Conservation (phyloP, 1,284 basidiomycete species). For the Heterobasidion annosum region DNA sequence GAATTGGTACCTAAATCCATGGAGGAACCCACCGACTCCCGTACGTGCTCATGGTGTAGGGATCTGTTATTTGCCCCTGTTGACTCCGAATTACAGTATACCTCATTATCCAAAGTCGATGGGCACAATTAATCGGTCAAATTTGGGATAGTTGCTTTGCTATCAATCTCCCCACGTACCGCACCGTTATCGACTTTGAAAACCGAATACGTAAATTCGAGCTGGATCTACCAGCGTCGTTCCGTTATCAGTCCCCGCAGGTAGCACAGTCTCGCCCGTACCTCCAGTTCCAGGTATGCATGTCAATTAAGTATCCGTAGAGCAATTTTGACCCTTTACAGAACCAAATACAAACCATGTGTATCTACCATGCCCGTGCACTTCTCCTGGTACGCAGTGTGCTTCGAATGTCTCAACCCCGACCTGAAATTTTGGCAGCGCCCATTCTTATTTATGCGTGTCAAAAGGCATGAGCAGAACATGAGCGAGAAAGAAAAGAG, state of each 20-base stretch:
- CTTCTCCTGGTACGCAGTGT: constrained; percentile 6
- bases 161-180: constrained; percentile 14
- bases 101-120: constrained; percentile 9
- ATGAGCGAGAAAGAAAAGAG: constrained; percentile 8
- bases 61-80: neutral
- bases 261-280: constrained; percentile 11
- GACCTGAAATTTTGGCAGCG: constrained; percentile 8
- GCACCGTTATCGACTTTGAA: constrained; percentile 12
- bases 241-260: constrained; percentile 12
- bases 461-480: constrained; percentile 4
- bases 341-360: constrained; percentile 10
- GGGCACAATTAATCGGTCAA: constrained; percentile 8
- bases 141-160: constrained; percentile 16
- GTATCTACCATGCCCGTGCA: constrained; percentile 5
- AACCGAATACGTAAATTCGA: constrained; percentile 13
- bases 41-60: constrained; percentile 5
- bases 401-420: neutral
- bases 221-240: constrained; percentile 10
- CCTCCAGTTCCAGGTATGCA: constrained; percentile 13
- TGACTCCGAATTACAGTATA: constrained; percentile 4
- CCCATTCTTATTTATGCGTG: constrained; percentile 15
- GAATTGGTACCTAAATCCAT: constrained; percentile 9
- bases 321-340: constrained; percentile 3
- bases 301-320: neutral
- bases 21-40: constrained; percentile 12